Evolutionary conservation across 192 early-diverging fungal species (phyloP).

Genomic region (Backusella macrospora): DNA sequence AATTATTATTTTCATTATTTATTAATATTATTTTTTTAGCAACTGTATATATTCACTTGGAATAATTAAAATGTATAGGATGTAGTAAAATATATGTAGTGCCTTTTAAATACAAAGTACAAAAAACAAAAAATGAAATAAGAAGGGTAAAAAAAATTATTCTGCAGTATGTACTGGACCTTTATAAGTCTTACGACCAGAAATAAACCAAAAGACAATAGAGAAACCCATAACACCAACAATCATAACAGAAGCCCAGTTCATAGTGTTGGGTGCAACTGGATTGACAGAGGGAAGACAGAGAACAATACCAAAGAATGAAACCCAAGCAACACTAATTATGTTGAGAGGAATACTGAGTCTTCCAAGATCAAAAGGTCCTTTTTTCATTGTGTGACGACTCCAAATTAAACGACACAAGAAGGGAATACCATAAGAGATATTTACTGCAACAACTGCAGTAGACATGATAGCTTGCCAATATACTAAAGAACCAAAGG

Average conservation of each 20-base stretch:
- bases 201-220: conserved; percentile 48
- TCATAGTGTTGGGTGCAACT: conserved; percentile 45
- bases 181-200: conserved; percentile 45
- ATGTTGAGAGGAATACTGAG: conserved; percentile 40
- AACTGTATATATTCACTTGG: no score
- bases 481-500: conserved; percentile 39
- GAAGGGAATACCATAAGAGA: conserved; percentile 51
- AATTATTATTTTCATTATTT: no score
- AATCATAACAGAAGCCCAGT: conserved; percentile 48
- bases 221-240: conserved; percentile 36
- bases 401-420: conserved; percentile 46
- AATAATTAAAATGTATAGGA: no score
- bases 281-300: conserved; percentile 40
- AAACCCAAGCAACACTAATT: conserved; percentile 46
- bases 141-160: no score
- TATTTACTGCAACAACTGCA: conserved; percentile 46
- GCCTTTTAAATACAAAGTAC: no score
- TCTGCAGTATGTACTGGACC: conserved; percentile 28
- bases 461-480: conserved; percentile 51
- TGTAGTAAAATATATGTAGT: no score
- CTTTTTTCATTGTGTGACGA: conserved; percentile 41
- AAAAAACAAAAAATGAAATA: no score
- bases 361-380: conserved; percentile 47
- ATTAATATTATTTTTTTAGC: no score
- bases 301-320: conserved; percentile 47